Percentiles rank a stretch among this genome's conserved stretches.
These are phyloP conservation scores for Globisporangium acanthophoron DNA, from an alignment of 352 stramenopile genomes.

Conservation along the genomic window DNA sequence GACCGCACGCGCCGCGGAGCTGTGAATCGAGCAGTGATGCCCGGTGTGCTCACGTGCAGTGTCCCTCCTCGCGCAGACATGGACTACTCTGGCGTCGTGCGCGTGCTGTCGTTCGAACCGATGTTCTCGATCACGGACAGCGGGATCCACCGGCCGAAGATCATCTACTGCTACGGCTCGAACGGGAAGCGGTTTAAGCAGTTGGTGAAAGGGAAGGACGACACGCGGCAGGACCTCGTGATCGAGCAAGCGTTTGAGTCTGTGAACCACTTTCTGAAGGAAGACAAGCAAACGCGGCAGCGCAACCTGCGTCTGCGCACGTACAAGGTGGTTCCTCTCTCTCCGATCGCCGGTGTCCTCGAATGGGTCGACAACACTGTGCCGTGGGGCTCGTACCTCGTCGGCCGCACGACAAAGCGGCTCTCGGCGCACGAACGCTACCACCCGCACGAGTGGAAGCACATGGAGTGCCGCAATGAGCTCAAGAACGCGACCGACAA, in stretches of 20 bases:
- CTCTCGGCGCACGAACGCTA: conserved; percentile 92
- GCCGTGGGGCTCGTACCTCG: conserved; percentile 92
- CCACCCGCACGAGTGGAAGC: conserved; percentile 92
- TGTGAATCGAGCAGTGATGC: conserved; percentile 47
- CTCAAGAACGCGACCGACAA: conserved; percentile 80
- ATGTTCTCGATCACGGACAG: conserved; percentile 93
- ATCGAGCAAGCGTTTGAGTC: conserved; percentile 90
- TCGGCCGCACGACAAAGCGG: conserved; percentile 36
- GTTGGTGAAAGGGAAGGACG: conserved; percentile 93
- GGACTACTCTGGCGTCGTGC: conserved; percentile 80
- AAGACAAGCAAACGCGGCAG: conserved; percentile 52
- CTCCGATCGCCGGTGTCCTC: conserved; percentile 92
- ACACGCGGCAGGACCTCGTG: conserved; percentile 85
- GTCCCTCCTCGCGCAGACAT: conserved; percentile 63
- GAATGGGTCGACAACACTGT: conserved; percentile 98
- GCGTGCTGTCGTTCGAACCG: conserved; percentile 87
- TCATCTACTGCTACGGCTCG: conserved; percentile 94
- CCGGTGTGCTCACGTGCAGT: conserved; percentile 69
- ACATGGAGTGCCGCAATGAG: conserved; percentile 66
- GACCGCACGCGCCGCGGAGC: conserved; percentile 31
- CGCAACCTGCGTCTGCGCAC: conserved; percentile 90
- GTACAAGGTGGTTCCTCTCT: conserved; percentile 93
- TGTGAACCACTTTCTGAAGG: conserved; percentile 84
- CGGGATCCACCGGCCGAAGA: conserved; percentile 96
- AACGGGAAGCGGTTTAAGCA: conserved; percentile 92